Conservation (phyloP, 176 grass and related monocot genomes). For the Pharus latifolius region DNA sequence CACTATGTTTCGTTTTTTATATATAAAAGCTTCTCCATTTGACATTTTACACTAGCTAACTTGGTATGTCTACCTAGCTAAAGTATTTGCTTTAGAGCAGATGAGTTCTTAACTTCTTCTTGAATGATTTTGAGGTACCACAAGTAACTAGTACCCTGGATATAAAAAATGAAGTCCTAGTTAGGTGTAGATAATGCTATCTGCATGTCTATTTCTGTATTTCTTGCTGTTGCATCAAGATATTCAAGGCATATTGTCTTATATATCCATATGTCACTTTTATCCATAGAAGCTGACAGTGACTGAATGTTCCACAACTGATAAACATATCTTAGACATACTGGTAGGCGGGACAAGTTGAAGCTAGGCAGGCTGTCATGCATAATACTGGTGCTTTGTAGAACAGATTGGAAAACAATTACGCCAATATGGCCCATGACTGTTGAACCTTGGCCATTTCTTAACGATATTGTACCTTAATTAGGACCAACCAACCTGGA, state of each 20-base stretch:
- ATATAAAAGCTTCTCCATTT: neutral
- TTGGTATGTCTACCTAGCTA: neutral
- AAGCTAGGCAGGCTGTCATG: constrained; percentile 19
- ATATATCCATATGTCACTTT: constrained; percentile 12
- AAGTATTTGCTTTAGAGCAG: constrained; percentile 2
- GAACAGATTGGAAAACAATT: constrained; percentile 8
- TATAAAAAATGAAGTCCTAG: neutral
- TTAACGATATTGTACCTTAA: neutral
- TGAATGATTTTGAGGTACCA: neutral
- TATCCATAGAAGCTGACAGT: constrained; percentile 16
- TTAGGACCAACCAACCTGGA: constrained; percentile 7
- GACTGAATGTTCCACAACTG: constrained; percentile 5
- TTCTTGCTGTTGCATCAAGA: constrained; percentile 20
- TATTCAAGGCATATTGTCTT: constrained; percentile 13
- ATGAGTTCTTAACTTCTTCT: too few species aligned
- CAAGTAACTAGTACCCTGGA: neutral
- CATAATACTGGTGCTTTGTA: constrained; percentile 12
- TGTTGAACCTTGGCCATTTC: constrained; percentile 7
- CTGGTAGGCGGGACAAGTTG: constrained; percentile 3
- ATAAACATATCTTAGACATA: constrained; percentile 10
- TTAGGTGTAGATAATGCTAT: neutral
- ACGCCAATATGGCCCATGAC: constrained; percentile 18
- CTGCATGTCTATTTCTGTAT: neutral
- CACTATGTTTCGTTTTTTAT: neutral
- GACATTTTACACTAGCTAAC: neutral